phyloP scores from a whole-genome alignment of 2,329 filamentous ascomycete genomes.

The Epichloe elymi region DNA sequence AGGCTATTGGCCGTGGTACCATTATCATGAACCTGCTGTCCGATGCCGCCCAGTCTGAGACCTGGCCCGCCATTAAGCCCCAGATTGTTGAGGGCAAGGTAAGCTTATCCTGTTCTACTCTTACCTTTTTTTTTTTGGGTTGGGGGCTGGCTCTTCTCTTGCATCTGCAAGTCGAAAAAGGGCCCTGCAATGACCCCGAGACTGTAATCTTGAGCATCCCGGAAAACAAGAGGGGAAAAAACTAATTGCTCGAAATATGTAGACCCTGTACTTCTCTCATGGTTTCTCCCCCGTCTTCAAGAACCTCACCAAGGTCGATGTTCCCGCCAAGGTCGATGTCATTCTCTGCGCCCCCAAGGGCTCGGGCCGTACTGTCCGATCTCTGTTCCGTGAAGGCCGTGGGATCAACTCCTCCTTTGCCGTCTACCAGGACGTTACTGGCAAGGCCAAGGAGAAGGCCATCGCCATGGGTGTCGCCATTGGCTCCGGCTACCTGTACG shows the following conservation, averaged over 20 bases:
- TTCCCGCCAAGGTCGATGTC: constrained; percentile 90
- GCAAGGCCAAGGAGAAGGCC: constrained; percentile 96
- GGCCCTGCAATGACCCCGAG: background rate
- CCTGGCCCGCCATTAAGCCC: constrained; percentile 96
- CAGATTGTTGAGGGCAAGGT: constrained; percentile 98
- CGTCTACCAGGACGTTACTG: constrained; percentile 96
- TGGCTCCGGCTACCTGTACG: constrained; percentile 96
- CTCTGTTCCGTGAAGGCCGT: constrained; percentile 96
- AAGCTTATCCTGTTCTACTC: constrained; percentile 16
- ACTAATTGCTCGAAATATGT: constrained; percentile 2
- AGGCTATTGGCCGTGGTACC: constrained; percentile 85
- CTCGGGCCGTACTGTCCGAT: constrained; percentile 94
- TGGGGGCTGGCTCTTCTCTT: background rate
- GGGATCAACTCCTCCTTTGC: constrained; percentile 99
- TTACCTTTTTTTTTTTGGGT: background rate
- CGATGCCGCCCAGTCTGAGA: constrained; percentile 97
- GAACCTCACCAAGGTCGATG: constrained; percentile 96
- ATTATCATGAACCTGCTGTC: constrained; percentile 99
- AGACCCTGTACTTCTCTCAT: constrained; percentile 99
- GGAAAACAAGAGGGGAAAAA: background rate
- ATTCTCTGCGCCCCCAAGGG: constrained; percentile 99
- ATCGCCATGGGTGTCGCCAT: constrained; percentile 93
- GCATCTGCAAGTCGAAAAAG: background rate
- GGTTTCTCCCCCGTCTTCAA: constrained; percentile 99
- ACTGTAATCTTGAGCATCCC: background rate